Base-by-base conservation (phyloP, 257 asterid species). In the Gentiana dahurica region DNA sequence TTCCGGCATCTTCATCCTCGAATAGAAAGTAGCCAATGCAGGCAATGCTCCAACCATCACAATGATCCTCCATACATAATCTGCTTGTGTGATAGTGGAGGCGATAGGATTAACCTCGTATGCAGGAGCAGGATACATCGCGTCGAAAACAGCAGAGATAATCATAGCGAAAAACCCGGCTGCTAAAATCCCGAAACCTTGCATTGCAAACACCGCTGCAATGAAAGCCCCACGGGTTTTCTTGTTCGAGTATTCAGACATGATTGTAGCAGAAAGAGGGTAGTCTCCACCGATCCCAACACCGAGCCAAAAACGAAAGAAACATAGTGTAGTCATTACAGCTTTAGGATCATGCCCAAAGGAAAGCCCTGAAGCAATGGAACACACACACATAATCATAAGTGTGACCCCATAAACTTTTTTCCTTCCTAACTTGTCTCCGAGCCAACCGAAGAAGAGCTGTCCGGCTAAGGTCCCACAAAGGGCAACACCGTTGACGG, bases 1-100 rank as follows among this genome's bases (percentile, higher is more conserved):
- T 55, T 81, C 89, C 0, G 85, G 89, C 89, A 81, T 80, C 74
- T 80, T 80, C 59, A 63, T 60, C 71, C 88, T 60, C 79, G 75
- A 75, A 61, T 81, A 81, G 68, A 60, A 81, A 0, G 89, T 81
- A 12, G 71, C 53, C 5, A 76, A 10, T 0, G 89, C 85, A 0
- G 89, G 89, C 3, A 78, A 1, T 3, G 89, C 80, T 2, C 90
- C 90, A 5, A 9, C 60, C 83, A 82, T 82, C 24, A 82, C 36
- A 12, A 82, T 76, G 3, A 82, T 82, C 69, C 90, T 70, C 90
- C 90, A 82, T 1, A 82, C 65, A 3, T 65, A 82, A 38, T 82
- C 90, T 0, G 90, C 90, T 34, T 82, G 63, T 2, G 75, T 81
- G 0, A 57, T 60, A 0, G 90, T 79, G 10, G 90, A 82, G 24